A percentile compares a stretch with the other conserved stretches of the same genome.
phyloP scores from a whole-genome alignment of 306 rosid species.

The Citrullus mucosospermus region DNA sequence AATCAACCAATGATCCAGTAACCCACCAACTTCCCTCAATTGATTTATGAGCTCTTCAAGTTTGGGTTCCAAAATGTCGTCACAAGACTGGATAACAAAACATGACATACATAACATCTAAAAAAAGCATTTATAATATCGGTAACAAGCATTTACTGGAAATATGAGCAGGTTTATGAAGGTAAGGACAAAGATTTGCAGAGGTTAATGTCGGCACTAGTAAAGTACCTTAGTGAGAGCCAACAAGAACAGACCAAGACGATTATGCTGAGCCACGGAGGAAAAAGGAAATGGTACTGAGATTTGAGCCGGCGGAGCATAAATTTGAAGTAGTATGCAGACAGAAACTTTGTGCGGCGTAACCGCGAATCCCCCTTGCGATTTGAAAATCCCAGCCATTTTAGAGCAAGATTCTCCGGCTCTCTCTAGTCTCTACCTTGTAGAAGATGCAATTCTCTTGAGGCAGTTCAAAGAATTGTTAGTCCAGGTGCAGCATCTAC shows the following conservation, averaged over 20 bases:
- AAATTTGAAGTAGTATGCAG: constrained; percentile 72
- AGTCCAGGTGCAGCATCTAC: background rate
- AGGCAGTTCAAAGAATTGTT: background rate
- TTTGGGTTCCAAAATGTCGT: constrained; percentile 78
- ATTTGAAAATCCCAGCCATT: constrained; percentile 63
- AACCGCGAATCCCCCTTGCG: constrained; percentile 53
- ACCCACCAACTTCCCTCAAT: constrained; percentile 50
- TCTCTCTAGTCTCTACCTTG: background rate
- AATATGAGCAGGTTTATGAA: background rate
- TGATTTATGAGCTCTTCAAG: constrained; percentile 66
- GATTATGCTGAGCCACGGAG: constrained; percentile 67
- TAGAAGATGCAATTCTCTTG: background rate
- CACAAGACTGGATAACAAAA: constrained; percentile 48
- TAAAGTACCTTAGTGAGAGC: constrained; percentile 62
- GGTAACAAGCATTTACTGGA: background rate
- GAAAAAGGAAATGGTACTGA: constrained; percentile 65
- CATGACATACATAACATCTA: background rate
- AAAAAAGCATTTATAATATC: background rate
- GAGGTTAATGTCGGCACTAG: background rate
- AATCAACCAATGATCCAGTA: constrained; percentile 34
- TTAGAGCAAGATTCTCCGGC: background rate
- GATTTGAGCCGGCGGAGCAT: constrained; percentile 55
- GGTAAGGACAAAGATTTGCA: background rate
- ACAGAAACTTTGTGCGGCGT: constrained; percentile 89
- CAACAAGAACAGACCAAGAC: constrained; percentile 62